Conservation (phyloP, 2,329 filamentous ascomycete genomes). For the Verticillium zaregamsianum region DNA sequence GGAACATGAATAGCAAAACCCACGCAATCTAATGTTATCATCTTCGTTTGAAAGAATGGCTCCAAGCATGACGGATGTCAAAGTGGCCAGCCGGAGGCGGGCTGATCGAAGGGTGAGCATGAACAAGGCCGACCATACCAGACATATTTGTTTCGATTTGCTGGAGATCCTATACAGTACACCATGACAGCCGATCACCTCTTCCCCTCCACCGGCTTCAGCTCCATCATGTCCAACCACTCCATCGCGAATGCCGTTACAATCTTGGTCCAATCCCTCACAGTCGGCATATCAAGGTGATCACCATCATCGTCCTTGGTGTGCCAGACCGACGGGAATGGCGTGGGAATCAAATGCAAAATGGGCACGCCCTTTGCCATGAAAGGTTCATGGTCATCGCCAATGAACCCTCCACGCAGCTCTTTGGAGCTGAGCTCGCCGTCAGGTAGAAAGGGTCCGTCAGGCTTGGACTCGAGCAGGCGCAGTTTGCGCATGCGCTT, state of each 20-base stretch:
- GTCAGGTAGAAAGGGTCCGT: constrained; percentile 52
- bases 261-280: constrained; percentile 73
- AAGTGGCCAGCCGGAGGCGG: too few relatives aligned
- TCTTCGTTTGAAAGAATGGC: too few relatives aligned
- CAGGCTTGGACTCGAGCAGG: constrained; percentile 39
- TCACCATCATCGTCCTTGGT: constrained; percentile 65
- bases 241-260: constrained; percentile 71
- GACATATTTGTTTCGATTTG: background rate
- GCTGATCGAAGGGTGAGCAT: too few relatives aligned
- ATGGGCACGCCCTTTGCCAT: constrained; percentile 70
- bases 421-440: constrained; percentile 34
- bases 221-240: constrained; percentile 66
- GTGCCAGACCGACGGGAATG: constrained; percentile 72
- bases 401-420: constrained; percentile 38
- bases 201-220: constrained; percentile 18
- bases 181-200: background rate
- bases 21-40: too few relatives aligned
- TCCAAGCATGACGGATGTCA: too few relatives aligned
- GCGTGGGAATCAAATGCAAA: constrained; percentile 69
- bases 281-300: constrained; percentile 66
- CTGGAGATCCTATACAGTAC: background rate
- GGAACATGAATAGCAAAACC: too few relatives aligned
- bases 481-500: constrained; percentile 55
- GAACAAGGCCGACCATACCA: too few relatives aligned
- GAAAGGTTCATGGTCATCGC: constrained; percentile 78